Evolutionary conservation across 2,329 filamentous ascomycete genomes (phyloP).

Genomic region (Paracorniculantispora psalliotae): DNA sequence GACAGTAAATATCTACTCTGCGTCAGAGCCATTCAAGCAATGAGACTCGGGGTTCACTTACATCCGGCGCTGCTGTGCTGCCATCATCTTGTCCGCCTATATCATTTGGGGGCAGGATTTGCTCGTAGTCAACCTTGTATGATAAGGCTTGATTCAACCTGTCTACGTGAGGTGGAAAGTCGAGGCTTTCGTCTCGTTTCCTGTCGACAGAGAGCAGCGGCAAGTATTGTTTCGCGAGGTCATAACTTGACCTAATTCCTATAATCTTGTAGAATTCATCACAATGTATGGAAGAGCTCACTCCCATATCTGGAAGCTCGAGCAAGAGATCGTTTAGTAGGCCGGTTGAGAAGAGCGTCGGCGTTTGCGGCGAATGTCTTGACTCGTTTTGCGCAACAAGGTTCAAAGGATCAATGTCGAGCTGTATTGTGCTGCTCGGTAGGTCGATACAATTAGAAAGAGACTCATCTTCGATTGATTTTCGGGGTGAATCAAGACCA

Average conservation of each 20-base stretch:
- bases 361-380: background rate
- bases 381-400: background rate
- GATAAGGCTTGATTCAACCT: conserved; percentile 22
- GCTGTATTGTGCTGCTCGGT: background rate
- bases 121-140: conserved; percentile 24
- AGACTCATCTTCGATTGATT: background rate
- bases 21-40: background rate
- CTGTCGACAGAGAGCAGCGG: conserved; percentile 22
- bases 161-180: conserved; percentile 20
- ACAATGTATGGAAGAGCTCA: background rate
- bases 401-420: background rate
- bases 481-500: background rate
- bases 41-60: background rate
- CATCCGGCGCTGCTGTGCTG: background rate
- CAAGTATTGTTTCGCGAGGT: conserved; percentile 25
- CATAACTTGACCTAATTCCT: background rate
- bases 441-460: background rate
- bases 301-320: conserved; percentile 2
- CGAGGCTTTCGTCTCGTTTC: conserved; percentile 25
- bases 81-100: rapidly evolving
- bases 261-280: background rate
- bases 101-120: background rate
- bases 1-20: background rate
- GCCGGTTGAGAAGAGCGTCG: background rate
- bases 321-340: background rate